These are phyloP conservation scores for Phaeomoniella chlamydospora DNA, from an alignment of 2,329 filamentous ascomycete genomes.

Conservation along the genomic window DNA sequence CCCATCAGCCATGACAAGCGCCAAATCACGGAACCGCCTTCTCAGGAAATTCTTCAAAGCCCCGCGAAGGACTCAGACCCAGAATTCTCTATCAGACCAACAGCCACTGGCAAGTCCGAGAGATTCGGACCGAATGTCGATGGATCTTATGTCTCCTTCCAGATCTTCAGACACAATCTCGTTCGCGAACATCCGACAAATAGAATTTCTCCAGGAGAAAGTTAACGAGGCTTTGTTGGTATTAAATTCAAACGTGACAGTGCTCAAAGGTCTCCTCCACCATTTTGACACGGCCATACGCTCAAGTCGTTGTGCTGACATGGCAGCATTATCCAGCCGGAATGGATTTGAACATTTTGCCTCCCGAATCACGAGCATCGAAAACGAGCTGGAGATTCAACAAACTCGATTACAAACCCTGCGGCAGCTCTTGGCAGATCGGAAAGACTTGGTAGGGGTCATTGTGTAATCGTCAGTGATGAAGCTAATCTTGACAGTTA, in stretches of 20 bases:
- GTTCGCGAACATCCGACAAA: constrained; percentile 9
- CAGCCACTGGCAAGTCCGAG: neutral
- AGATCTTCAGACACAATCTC: neutral
- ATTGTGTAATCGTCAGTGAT: constrained; percentile 4
- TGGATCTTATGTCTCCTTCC: neutral
- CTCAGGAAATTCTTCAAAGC: neutral
- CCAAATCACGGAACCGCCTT: neutral
- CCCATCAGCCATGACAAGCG: neutral
- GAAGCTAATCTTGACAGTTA: constrained; percentile 8
- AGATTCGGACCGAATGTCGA: neutral
- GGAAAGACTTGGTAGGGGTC: constrained; percentile 10
- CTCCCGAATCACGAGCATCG: constrained; percentile 7
- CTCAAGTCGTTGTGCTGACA: neutral
- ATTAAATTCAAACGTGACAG: constrained; percentile 11
- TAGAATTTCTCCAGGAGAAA: constrained; percentile 22
- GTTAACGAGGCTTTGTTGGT: constrained; percentile 18
- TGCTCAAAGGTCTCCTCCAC: constrained; percentile 10
- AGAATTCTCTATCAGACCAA: neutral
- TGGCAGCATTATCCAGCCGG: neutral
- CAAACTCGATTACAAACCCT: constrained; percentile 10
- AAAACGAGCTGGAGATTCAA: constrained; percentile 13
- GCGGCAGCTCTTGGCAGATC: constrained; percentile 9
- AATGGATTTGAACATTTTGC: constrained; percentile 10
- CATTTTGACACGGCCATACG: neutral
- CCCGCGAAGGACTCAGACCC: neutral